A percentile compares a stretch with the other conserved stretches of the same genome.
phyloP scores from a whole-genome alignment of 345 rosid species.

The Turnera subulata region DNA sequence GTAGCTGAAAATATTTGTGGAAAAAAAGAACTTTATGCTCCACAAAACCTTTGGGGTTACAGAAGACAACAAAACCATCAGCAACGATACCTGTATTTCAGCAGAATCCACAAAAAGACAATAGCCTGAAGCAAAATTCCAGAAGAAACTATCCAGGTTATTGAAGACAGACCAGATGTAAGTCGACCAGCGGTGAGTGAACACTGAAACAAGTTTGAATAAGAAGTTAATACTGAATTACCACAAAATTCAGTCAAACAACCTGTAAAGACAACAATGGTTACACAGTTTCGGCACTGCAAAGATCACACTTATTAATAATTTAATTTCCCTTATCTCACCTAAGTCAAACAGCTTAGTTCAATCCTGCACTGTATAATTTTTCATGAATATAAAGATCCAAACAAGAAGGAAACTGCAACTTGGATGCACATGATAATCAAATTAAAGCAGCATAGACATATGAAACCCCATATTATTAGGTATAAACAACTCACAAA shows the following conservation, averaged over 20 bases:
- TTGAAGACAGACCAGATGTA: slow-evolving; percentile 47
- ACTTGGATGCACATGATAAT: too few species aligned
- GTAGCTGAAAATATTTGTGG: slow-evolving; percentile 9
- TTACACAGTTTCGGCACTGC: too few species aligned
- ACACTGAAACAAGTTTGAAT: slow-evolving; percentile 43
- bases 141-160: slow-evolving; percentile 48
- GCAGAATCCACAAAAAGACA: slow-evolving; percentile 72
- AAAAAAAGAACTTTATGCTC: background rate
- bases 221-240: slow-evolving; percentile 6
- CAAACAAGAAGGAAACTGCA: too few species aligned
- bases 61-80: background rate
- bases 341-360: background rate
- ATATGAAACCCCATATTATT: too few species aligned
- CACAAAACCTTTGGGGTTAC: background rate
- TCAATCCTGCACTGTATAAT: too few species aligned
- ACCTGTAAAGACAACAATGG: too few species aligned
- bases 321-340: background rate
- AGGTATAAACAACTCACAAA: too few species aligned
- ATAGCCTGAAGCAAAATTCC: slow-evolving; percentile 68
- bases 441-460: too few species aligned
- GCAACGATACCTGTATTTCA: slow-evolving; percentile 49
- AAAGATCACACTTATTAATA: too few species aligned
- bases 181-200: slow-evolving; percentile 76
- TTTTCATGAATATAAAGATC: too few species aligned
- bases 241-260: slow-evolving; percentile 5